A percentile compares a stretch with the other conserved stretches of the same genome.
These are phyloP conservation scores for Solanum hybrid DNA, from an alignment of 305 asterid genomes.

Conservation along the genomic window DNA sequence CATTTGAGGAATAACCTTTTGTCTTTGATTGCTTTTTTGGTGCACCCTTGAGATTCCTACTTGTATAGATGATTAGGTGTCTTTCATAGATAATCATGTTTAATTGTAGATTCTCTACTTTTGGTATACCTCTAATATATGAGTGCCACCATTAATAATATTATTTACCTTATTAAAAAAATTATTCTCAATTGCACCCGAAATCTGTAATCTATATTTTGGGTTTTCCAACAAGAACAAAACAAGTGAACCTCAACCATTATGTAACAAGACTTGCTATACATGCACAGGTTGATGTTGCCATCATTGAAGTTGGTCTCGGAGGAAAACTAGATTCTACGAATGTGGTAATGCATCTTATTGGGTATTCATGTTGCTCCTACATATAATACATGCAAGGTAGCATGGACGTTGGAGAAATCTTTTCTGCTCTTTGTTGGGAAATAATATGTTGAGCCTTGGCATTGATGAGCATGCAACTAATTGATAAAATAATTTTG, in stretches of 20 bases:
- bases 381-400: background rate
- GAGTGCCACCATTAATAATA: background rate
- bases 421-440: background rate
- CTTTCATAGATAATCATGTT: background rate
- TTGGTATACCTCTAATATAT: background rate
- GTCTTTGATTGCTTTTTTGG: background rate
- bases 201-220: background rate
- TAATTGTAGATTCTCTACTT: background rate
- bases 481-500: conserved; percentile 8
- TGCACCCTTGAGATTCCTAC: background rate
- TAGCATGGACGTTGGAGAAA: background rate
- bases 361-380: background rate
- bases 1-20: background rate
- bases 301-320: conserved; percentile 89
- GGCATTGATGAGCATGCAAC: background rate
- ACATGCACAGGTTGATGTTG: conserved; percentile 75
- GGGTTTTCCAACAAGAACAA: background rate
- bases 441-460: conserved; percentile 4
- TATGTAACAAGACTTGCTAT: background rate
- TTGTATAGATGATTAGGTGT: background rate
- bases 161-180: background rate
- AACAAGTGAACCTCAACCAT: background rate
- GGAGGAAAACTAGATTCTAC: conserved; percentile 86
- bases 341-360: conserved; percentile 57
- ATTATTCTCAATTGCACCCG: background rate